Base-by-base conservation (phyloP, 2,329 filamentous ascomycete species). In the Talaromyces sp. region DNA sequence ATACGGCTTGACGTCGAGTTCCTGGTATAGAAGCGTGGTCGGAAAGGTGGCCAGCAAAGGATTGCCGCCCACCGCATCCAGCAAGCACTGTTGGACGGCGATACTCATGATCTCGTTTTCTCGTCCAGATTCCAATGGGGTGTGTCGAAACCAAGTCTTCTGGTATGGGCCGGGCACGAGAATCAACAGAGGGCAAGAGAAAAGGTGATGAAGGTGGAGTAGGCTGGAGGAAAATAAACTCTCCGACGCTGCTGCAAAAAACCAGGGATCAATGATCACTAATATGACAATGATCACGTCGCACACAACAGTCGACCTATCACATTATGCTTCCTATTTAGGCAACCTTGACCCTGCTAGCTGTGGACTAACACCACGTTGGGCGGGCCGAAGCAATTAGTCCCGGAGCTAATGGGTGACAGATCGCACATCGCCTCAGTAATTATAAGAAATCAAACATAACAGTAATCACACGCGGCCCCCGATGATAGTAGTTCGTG, bases 1-100 rank as follows among this genome's bases (percentile, higher is more conserved):
- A 63, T 67, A 74, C 5, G 68, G 67, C 19, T 66, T 62, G 32
- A 70, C 63, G 26, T 58, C 61, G 27, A 58, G 29, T 9, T 43
- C 13, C 52, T 63, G 58, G 49, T 64, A 64, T 14, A 64, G 58
- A 21, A 46, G 50, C 17, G 55, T 31, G 24, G 49, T 60, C 26
- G 58, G 59, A 29, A 63, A 64, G 17, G 51, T 61, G 17, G 63
- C 53, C 10, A 63, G 56, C 26, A 56, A 54, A 21, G 43, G 21
- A 52, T 63, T 55, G 13, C 60, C 62, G n/a, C 61, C 63, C 19
- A 64, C 61, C 11, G 61, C 63, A 13, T 52, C 27, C 14, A 63
- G 50, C 27, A 64, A 55, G 52, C 63, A 64, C 27, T 61, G 58
- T 32, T 60, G 53, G 31, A 53, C 57, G 38, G 59, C 35, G 21